Conservation (phyloP, 83 land plant species). For the Larix sibirica region DNA sequence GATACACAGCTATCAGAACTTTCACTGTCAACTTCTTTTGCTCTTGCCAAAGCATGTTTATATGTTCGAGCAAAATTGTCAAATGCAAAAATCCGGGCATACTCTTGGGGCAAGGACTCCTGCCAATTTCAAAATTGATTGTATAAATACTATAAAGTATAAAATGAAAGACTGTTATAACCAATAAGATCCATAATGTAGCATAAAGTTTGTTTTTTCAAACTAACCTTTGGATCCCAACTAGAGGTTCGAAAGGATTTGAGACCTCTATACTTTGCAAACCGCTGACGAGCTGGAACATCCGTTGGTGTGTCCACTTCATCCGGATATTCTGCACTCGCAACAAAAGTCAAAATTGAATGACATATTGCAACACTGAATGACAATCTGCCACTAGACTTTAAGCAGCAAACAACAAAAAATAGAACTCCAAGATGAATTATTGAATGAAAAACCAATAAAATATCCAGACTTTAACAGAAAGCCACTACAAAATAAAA, state of each 20-base stretch:
- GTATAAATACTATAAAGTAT: background rate
- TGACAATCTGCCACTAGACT: background rate
- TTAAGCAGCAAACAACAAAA: background rate
- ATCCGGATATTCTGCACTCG: slow-evolving; percentile 86
- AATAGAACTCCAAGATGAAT: background rate
- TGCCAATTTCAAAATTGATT: slow-evolving; percentile 24
- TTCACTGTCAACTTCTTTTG: slow-evolving; percentile 57
- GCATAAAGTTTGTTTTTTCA: background rate
- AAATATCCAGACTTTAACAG: background rate
- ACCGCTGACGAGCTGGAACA: slow-evolving; percentile 82
- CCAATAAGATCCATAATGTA: background rate
- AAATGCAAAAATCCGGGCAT: slow-evolving; percentile 88
- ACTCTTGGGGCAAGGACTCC: slow-evolving; percentile 94
- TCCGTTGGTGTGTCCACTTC: slow-evolving; percentile 96
- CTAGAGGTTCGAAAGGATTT: slow-evolving; percentile 91
- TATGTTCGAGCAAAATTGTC: slow-evolving; percentile 81
- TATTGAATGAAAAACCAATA: background rate
- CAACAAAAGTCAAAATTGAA: background rate
- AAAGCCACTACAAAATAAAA: no score
- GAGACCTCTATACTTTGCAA: slow-evolving; percentile 88
- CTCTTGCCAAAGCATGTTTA: slow-evolving; percentile 75
- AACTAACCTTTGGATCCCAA: slow-evolving; percentile 91
- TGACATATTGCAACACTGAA: background rate
- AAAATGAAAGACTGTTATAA: background rate
- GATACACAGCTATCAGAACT: slow-evolving; percentile 36